These are phyloP conservation scores for Noccaea caerulescens DNA, from an alignment of 345 rosid genomes.

Conservation along the genomic window DNA sequence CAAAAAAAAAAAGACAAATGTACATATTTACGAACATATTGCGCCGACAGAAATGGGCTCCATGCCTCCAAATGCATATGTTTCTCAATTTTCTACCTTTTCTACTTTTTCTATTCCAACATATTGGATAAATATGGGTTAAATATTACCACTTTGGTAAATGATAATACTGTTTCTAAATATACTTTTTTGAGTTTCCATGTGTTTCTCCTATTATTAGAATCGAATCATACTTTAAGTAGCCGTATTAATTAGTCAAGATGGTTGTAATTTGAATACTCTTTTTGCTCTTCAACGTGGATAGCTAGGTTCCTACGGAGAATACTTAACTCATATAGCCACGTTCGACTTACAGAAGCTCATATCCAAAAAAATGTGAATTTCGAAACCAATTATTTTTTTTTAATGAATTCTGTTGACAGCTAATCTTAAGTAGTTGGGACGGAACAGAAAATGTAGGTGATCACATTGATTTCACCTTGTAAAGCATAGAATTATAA, in stretches of 20 bases:
- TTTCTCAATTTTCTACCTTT: too few relatives aligned
- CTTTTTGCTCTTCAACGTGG: neutral
- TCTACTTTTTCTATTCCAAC: too few relatives aligned
- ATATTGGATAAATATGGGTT: too few relatives aligned
- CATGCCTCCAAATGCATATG: neutral
- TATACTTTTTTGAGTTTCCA: neutral
- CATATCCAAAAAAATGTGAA: too few relatives aligned
- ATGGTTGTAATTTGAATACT: neutral
- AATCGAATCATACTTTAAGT: neutral
- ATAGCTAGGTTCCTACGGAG: too few relatives aligned
- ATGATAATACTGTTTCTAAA: neutral
- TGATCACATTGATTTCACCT: slow-evolving; percentile 33
- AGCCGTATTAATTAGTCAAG: neutral
- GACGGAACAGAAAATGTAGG: slow-evolving; percentile 17
- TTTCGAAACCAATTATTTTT: too few relatives aligned
- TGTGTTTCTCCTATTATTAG: neutral
- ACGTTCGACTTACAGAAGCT: too few relatives aligned
- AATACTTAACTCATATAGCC: too few relatives aligned
- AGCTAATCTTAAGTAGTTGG: slow-evolving; percentile 38
- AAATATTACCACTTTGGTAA: too few relatives aligned
- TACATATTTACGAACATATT: neutral
- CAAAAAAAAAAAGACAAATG: neutral
- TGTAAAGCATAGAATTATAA: slow-evolving; percentile 26
- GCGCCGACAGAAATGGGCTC: neutral
- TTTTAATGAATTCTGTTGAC: neutral